Evolutionary conservation across 345 rosid genomes (phyloP).

Genomic region (Lepidium didymum): DNA sequence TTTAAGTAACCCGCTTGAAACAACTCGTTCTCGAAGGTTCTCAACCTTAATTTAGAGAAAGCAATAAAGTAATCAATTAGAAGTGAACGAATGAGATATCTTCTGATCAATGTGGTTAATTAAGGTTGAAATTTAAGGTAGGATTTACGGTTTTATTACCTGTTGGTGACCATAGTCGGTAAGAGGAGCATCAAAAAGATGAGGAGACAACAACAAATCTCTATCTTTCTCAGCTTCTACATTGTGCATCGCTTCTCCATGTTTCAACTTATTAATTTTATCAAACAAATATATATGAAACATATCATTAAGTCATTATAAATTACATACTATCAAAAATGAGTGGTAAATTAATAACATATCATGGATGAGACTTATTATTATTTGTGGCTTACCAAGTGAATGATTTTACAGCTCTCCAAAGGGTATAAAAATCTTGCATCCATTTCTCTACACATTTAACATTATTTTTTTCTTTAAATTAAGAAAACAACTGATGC

Average conservation of each 20-base stretch:
- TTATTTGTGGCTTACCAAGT: conserved; percentile 32
- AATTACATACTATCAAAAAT: too few relatives aligned
- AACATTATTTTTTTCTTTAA: not conserved
- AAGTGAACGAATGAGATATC: not conserved
- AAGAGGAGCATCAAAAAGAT: conserved; percentile 55
- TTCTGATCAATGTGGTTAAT: not conserved
- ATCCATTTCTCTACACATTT: conserved; percentile 23
- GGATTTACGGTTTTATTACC: conserved; percentile 21
- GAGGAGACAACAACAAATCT: conserved; percentile 36
- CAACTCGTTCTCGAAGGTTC: conserved; percentile 22
- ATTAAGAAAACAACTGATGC: not conserved
- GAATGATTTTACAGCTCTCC: conserved; percentile 45
- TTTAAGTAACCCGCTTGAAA: conserved; percentile 23
- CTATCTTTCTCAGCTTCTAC: conserved; percentile 45
- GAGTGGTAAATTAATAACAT: too few relatives aligned
- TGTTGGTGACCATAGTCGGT: conserved; percentile 53
- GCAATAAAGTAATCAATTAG: not conserved
- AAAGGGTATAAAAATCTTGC: conserved; percentile 35
- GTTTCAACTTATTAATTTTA: conserved; percentile 64
- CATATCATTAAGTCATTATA: not conserved
- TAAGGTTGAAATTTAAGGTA: not conserved
- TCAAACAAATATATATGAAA: not conserved
- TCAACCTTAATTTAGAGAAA: conserved; percentile 17
- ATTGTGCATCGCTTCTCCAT: conserved; percentile 66
- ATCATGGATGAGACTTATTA: too few relatives aligned